These are phyloP conservation scores for Articulospora tetracladia DNA, from an alignment of 495 filamentous ascomycete species.

Conservation along the genomic window DNA sequence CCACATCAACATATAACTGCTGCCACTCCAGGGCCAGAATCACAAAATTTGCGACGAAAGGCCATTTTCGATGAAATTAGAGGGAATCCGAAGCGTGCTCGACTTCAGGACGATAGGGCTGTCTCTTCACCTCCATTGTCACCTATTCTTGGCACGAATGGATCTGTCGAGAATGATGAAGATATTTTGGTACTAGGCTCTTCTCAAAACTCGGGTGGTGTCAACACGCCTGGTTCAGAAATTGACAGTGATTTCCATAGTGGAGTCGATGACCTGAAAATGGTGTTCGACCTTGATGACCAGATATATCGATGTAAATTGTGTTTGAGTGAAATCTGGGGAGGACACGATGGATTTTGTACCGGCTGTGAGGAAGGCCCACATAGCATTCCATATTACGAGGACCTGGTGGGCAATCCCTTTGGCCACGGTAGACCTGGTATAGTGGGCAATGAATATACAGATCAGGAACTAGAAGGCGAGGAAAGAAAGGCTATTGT, in stretches of 20 bases:
- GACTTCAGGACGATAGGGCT: neutral
- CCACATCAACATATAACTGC: slow-evolving; percentile 1
- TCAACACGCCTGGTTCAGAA: neutral
- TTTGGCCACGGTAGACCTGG: neutral
- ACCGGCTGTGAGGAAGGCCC: slow-evolving; percentile 8
- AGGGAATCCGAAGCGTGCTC: slow-evolving; percentile 10
- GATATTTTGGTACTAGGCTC: neutral
- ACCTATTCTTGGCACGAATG: neutral
- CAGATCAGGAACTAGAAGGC: slow-evolving; percentile 1
- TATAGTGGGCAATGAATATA: slow-evolving; percentile 6
- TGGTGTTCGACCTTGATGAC: slow-evolving; percentile 9
- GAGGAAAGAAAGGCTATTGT: neutral
- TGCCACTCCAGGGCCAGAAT: slow-evolving; percentile 17
- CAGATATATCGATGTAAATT: slow-evolving; percentile 10
- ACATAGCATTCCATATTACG: slow-evolving; percentile 14
- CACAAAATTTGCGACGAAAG: slow-evolving; percentile 18
- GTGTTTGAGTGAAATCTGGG: slow-evolving; percentile 19
- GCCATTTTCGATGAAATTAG: slow-evolving; percentile 10
- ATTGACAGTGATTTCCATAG: neutral
- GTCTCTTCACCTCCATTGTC: slow-evolving; percentile 2
- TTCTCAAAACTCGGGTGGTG: neutral
- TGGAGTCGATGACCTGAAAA: neutral
- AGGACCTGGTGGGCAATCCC: slow-evolving; percentile 5
- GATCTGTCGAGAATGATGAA: neutral
- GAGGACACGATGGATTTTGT: slow-evolving; percentile 7